phyloP scores from a whole-genome alignment of 192 early-diverging fungal genomes.

The Helicostylum pulchrum region DNA sequence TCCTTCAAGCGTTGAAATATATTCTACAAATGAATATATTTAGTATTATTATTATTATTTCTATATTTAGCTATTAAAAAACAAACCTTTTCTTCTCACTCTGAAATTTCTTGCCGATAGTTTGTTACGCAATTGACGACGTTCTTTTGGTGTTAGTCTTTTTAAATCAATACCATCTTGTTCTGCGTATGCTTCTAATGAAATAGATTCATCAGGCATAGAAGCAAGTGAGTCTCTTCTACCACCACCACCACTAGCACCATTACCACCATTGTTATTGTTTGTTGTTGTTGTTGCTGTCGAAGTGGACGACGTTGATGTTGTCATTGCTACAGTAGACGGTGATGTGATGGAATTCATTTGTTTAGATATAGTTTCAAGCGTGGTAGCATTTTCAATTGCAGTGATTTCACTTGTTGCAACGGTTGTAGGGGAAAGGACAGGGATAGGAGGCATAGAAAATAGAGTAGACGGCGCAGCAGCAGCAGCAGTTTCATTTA shows the following conservation, averaged over 20 bases:
- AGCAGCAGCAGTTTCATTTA: background rate
- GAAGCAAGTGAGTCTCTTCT: conserved; percentile 17
- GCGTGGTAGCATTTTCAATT: too few relatives aligned
- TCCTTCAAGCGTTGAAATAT: conserved; percentile 36
- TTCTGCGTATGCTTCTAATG: conserved; percentile 22
- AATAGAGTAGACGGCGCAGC: background rate
- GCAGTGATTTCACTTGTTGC: too few relatives aligned
- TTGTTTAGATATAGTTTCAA: too few relatives aligned
- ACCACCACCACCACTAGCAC: background rate
- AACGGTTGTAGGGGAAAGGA: too few relatives aligned
- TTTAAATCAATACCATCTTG: conserved; percentile 47
- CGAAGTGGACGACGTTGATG: background rate
- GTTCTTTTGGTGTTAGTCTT: conserved; percentile 57
- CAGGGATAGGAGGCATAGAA: background rate
- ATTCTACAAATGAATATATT: conserved; percentile 17
- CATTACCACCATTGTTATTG: background rate
- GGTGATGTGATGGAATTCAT: too few relatives aligned
- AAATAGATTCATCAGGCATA: conserved; percentile 4
- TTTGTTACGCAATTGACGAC: conserved; percentile 74
- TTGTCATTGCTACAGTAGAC: background rate
- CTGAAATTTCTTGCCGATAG: conserved; percentile 74
- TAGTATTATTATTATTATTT: background rate
- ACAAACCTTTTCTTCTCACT: conserved; percentile 60
- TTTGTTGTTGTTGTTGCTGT: background rate
- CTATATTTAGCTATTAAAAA: background rate